phyloP scores from a whole-genome alignment of 2,329 filamentous ascomycete species.

The Fusarium pseudograminearum region DNA sequence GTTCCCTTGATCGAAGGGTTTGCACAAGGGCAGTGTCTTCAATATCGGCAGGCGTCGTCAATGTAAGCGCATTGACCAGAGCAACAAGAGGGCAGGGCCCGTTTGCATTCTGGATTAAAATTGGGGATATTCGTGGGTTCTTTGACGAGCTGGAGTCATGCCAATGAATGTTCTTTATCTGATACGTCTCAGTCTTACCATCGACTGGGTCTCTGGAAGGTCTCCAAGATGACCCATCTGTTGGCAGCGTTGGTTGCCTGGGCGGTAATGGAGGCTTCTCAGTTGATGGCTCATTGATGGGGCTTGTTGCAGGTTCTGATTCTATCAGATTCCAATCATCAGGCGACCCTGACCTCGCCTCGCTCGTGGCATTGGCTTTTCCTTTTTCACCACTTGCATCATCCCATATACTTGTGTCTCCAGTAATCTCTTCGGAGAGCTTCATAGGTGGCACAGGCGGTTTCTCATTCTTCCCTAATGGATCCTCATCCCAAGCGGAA shows the following conservation, averaged over 20 bases:
- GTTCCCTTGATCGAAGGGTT: conserved; percentile 82
- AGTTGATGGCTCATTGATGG: conserved; percentile 17
- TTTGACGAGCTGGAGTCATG: conserved; percentile 70
- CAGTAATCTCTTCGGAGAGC: conserved; percentile 52
- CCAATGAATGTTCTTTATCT: conserved; percentile 93
- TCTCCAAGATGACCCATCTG: conserved; percentile 50
- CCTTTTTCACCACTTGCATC: conserved; percentile 59
- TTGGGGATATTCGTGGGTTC: conserved; percentile 82
- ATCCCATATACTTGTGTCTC: conserved; percentile 64
- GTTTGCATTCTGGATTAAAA: conserved; percentile 92
- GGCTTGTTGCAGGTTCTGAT: conserved; percentile 50
- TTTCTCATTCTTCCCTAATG: conserved; percentile 44
- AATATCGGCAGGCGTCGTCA: conserved; percentile 77
- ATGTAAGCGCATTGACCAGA: conserved; percentile 88
- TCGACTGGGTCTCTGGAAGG: conserved; percentile 58
- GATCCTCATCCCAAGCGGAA: conserved; percentile 57
- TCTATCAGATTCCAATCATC: conserved; percentile 68
- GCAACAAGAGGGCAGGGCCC: conserved; percentile 94
- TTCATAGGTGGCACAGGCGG: conserved; percentile 36
- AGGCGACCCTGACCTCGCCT: conserved; percentile 38
- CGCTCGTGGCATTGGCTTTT: conserved; percentile 53
- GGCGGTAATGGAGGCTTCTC: conserved; percentile 56
- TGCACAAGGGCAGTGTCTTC: conserved; percentile 79
- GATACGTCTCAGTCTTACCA: conserved; percentile 81
- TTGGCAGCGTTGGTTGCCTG: conserved; percentile 42